These are phyloP conservation scores for Cucumis melo DNA, from an alignment of 306 rosid genomes.

Conservation along the genomic window DNA sequence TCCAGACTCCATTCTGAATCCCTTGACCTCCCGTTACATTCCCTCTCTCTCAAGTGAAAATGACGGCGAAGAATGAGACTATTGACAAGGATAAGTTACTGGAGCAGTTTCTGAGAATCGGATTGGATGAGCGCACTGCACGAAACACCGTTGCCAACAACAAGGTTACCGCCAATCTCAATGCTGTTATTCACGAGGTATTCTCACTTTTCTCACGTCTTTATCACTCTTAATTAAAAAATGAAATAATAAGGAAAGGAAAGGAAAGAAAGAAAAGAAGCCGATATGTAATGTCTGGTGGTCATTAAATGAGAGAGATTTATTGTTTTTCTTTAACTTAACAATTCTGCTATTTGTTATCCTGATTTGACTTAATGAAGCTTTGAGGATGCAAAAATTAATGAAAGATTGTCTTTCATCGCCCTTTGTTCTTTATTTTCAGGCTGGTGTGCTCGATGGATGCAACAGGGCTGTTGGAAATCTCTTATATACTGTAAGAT, in stretches of 20 bases:
- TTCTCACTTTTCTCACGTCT: background rate
- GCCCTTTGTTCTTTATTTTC: background rate
- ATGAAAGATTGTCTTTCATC: too few relatives aligned
- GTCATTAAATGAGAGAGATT: background rate
- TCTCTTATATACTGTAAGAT: conserved; percentile 67
- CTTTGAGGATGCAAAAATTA: too few relatives aligned
- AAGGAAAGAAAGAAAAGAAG: too few relatives aligned
- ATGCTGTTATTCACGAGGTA: conserved; percentile 77
- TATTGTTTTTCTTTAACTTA: too few relatives aligned
- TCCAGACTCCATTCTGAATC: background rate
- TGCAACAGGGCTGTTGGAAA: conserved; percentile 63
- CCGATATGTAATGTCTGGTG: background rate
- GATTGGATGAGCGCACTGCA: conserved; percentile 85
- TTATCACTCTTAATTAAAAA: too few relatives aligned
- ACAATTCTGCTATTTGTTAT: background rate
- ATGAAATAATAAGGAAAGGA: background rate
- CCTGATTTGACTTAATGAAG: background rate
- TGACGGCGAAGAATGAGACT: conserved; percentile 44
- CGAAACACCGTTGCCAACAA: conserved; percentile 73
- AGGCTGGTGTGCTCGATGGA: conserved; percentile 74
- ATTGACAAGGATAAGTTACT: conserved; percentile 60
- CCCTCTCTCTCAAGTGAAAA: background rate
- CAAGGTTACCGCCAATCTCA: conserved; percentile 75
- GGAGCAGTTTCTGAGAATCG: conserved; percentile 55
- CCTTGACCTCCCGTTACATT: background rate